A percentile compares a stretch with the other conserved stretches of the same genome.
These are phyloP conservation scores for Heterobasidion irregulare DNA, from an alignment of 1,284 basidiomycete genomes.

Conservation along the genomic window DNA sequence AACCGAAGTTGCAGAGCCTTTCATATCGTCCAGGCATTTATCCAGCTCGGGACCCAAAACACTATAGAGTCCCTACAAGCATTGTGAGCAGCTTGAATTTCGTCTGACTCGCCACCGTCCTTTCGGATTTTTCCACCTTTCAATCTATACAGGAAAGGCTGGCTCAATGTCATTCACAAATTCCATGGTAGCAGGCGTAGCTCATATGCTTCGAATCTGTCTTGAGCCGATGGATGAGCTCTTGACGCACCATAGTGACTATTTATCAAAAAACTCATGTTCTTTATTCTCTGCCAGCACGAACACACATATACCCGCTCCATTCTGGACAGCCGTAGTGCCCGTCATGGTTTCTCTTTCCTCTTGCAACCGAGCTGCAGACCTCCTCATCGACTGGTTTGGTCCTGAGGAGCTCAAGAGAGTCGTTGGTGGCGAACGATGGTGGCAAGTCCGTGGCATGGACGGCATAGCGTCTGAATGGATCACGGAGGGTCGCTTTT, in stretches of 20 bases:
- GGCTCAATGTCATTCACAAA: too few species aligned
- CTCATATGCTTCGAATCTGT: too few species aligned
- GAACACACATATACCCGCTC: constrained; percentile 72
- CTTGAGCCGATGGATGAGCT: too few species aligned
- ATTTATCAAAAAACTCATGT: not conserved
- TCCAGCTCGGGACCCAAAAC: constrained; percentile 49
- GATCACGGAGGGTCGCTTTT: constrained; percentile 56
- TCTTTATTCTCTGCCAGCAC: constrained; percentile 31
- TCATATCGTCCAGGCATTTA: constrained; percentile 61
- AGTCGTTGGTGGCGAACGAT: constrained; percentile 73
- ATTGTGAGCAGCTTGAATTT: constrained; percentile 30
- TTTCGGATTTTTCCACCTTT: too few species aligned
- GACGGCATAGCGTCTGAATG: constrained; percentile 72
- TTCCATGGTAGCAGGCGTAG: too few species aligned
- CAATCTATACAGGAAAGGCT: too few species aligned
- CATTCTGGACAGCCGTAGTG: constrained; percentile 68
- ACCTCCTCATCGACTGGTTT: constrained; percentile 70
- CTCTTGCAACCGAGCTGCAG: constrained; percentile 64
- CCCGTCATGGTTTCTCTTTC: constrained; percentile 58
- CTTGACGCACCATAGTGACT: too few species aligned
- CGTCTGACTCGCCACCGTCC: not conserved
- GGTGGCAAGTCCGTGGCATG: constrained; percentile 79
- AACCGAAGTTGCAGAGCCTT: constrained; percentile 35
- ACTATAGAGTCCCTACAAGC: constrained; percentile 53
- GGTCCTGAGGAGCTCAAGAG: constrained; percentile 63